Evolutionary conservation across 2,329 filamentous ascomycete species (phyloP).

Genomic region (Penicillium aurantiogriseum): DNA sequence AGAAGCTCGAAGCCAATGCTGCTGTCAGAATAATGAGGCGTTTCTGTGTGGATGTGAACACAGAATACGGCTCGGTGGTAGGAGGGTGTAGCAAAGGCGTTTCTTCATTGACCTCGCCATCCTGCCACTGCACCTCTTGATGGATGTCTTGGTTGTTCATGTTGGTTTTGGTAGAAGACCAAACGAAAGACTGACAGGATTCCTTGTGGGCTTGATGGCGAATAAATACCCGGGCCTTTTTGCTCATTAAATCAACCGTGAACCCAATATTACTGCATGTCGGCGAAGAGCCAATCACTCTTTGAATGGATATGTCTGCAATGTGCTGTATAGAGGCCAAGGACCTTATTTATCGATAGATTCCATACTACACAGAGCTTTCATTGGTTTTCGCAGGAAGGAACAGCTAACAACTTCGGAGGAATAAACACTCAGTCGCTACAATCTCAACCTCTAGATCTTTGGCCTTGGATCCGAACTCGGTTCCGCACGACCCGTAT

Average conservation of each 20-base stretch:
- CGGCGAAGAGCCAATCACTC: background rate
- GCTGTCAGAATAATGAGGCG: conserved; percentile 39
- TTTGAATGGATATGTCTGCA: background rate
- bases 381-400: too few species aligned
- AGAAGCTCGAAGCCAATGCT: conserved; percentile 43
- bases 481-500: conserved; percentile 20
- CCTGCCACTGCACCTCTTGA: background rate
- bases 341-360: too few species aligned
- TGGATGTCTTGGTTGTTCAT: background rate
- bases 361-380: accelerated
- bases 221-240: background rate
- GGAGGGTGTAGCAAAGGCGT: conserved; percentile 15
- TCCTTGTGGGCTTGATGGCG: background rate
- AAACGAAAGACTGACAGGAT: background rate
- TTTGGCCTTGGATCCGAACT: conserved; percentile 5
- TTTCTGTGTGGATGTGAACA: conserved; percentile 36
- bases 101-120: conserved; percentile 9
- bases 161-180: background rate
- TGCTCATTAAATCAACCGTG: background rate
- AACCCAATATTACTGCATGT: background rate
- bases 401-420: background rate
- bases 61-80: conserved; percentile 24
- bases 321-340: background rate
- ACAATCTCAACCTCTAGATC: conserved; percentile 3
- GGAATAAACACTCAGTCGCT: background rate